These are phyloP conservation scores for Crithidia mellificae DNA, from an alignment of 208 protist species.

Conservation along the genomic window DNA sequence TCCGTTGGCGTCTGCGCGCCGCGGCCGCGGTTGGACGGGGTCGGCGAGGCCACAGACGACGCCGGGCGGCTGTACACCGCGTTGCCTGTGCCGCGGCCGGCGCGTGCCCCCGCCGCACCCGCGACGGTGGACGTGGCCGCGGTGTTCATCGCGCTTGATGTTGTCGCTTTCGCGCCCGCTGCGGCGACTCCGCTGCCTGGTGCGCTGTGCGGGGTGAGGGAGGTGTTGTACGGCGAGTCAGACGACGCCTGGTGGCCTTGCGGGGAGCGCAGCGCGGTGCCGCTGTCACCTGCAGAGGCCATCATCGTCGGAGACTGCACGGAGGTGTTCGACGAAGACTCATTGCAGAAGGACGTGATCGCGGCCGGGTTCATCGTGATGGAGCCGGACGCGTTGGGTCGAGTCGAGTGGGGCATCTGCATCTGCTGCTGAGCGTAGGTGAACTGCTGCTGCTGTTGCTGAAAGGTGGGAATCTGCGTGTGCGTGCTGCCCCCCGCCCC, in stretches of 20 bases:
- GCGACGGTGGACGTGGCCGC: background rate
- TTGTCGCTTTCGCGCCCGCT: too few relatives aligned
- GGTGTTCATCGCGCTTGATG: background rate
- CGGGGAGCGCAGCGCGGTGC: background rate
- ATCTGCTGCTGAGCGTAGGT: background rate
- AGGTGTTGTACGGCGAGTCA: slow-evolving; percentile 9
- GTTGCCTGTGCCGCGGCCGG: background rate
- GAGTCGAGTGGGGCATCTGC: background rate
- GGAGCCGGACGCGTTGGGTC: background rate
- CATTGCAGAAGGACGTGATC: background rate
- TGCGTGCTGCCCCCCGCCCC: too few relatives aligned
- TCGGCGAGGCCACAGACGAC: slow-evolving; percentile 2
- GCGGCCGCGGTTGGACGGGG: background rate
- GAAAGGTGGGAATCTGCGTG: background rate
- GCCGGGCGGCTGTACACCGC: slow-evolving; percentile 4
- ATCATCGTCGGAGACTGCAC: slow-evolving; percentile 10
- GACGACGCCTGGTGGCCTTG: background rate
- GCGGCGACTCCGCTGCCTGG: too few relatives aligned
- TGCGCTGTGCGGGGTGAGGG: background rate
- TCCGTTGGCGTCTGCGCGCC: background rate
- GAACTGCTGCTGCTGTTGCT: background rate
- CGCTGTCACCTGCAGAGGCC: background rate
- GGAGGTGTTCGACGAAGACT: slow-evolving; percentile 7
- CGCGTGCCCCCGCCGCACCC: background rate
- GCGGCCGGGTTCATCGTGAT: background rate